Base-by-base conservation (phyloP, 1,139 yeast genomes). In the Cylindricascospora bacillispora region DNA sequence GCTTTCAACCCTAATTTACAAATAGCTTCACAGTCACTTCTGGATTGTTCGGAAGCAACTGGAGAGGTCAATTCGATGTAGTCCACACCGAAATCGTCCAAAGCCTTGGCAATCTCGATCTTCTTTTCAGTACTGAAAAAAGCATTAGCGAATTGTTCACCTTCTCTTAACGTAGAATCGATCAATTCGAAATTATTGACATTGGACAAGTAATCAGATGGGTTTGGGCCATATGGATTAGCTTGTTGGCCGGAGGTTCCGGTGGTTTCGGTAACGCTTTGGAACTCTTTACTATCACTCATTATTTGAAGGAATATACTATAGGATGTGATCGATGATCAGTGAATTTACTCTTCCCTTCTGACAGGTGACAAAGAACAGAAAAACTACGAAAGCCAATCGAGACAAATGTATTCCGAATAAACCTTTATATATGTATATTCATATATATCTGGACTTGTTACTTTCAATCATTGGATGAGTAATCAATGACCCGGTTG, bases 111-210 rank as follows among this genome's bases (percentile, higher is more conserved):
- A 41, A 89, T 89, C 59, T 86, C 95, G 43, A 89, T 86, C 67
- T 89, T 89, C 68, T 83, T 89, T 55, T 81, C 97, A 28, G 97
- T 85, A 47, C 75, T 65, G 63, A 89, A 89, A 60, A 86, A 89
- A 7, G 98, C 95, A 54, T 86, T 89, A 52, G 97, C 95, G 56
- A 89, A 89, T 59, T 89, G 98, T 62, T 89, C 98, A 57, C 98
- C 97, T 62, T 89, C 98, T 68, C 97, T 77, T 41, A 89, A 67
- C 18, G 97, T 89, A 13, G 95, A 82, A 62, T 89, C 98, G 51
- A 89, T 89, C 49, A 89, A 63, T 65, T 86, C 86, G 62, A 86
- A 89, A 49, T 74, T 76, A 47, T 76, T 68, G 27, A 89, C 97
- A 54, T 89, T 89, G 13, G 95, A 83, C 41, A 89, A 63, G 54